A percentile compares a stretch with the other conserved stretches of the same genome.
These are phyloP conservation scores for Hamigera avellanea DNA, from an alignment of 495 filamentous ascomycete genomes.

Conservation along the genomic window DNA sequence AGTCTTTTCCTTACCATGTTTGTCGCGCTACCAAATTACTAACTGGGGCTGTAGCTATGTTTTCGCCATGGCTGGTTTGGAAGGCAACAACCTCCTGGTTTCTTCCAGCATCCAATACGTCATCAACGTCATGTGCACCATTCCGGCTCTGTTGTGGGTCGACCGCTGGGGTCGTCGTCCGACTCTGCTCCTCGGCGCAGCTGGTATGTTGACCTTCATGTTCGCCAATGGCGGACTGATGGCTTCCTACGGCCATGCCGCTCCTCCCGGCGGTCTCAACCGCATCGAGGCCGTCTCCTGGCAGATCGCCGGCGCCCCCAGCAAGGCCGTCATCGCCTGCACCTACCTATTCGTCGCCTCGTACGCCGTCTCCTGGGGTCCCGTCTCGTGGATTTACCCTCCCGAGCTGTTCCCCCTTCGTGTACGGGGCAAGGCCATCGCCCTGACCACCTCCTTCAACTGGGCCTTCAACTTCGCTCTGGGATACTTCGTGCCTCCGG, in stretches of 20 bases:
- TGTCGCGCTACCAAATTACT: too few relatives aligned
- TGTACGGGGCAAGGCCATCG: slow-evolving; percentile 55
- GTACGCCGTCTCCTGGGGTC: slow-evolving; percentile 50
- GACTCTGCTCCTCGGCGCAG: slow-evolving; percentile 53
- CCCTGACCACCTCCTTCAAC: slow-evolving; percentile 59
- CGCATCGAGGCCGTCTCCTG: slow-evolving; percentile 25
- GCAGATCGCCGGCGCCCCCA: slow-evolving; percentile 20
- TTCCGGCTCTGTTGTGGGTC: slow-evolving; percentile 44
- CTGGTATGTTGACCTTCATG: slow-evolving; percentile 57
- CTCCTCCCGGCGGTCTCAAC: slow-evolving; percentile 36
- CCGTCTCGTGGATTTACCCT: slow-evolving; percentile 56
- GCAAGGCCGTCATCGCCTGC: slow-evolving; percentile 46
- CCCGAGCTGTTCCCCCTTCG: slow-evolving; percentile 58
- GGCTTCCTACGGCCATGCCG: slow-evolving; percentile 36
- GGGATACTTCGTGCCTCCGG: slow-evolving; percentile 64
- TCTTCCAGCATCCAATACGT: slow-evolving; percentile 65
- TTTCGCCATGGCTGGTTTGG: slow-evolving; percentile 26
- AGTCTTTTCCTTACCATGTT: too few relatives aligned
- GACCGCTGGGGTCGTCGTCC: slow-evolving; percentile 55
- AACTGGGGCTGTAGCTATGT: slow-evolving; percentile 16
- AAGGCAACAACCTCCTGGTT: slow-evolving; percentile 36
- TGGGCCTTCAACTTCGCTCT: slow-evolving; percentile 78
- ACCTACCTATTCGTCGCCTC: slow-evolving; percentile 56
- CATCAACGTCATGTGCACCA: slow-evolving; percentile 42
- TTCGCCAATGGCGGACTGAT: slow-evolving; percentile 61